These are phyloP conservation scores for Amaranthus palmeri DNA, from an alignment of 148 eudicot genomes.

Conservation along the genomic window DNA sequence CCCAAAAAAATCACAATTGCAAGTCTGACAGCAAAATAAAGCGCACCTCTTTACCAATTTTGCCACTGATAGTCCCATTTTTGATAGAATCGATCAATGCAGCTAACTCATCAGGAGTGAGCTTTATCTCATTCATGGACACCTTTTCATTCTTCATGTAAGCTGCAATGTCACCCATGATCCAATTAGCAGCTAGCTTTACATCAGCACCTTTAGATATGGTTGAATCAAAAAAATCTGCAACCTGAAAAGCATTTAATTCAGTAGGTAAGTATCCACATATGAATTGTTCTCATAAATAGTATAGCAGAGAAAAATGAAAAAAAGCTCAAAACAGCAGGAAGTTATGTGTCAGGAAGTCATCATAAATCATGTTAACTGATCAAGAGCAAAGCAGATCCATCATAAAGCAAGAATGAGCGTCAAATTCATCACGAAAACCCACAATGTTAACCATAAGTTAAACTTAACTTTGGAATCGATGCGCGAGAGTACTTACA, in stretches of 20 bases:
- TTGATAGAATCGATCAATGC: constrained; percentile 79
- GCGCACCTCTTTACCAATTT: constrained; percentile 90
- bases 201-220: constrained; percentile 66
- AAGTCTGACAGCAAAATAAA: neutral
- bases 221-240: constrained; percentile 84
- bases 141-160: constrained; percentile 80
- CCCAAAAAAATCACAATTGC: neutral
- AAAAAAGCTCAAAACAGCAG: neutral
- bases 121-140: constrained; percentile 66
- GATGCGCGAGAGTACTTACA: constrained; percentile 42
- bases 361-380: neutral
- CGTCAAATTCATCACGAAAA: neutral
- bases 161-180: constrained; percentile 96
- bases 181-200: constrained; percentile 95
- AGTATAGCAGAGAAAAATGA: neutral
- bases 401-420: constrained; percentile 5
- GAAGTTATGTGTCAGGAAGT: neutral
- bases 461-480: neutral
- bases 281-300: neutral
- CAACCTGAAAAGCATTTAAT: constrained; percentile 50
- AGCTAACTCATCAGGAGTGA: constrained; percentile 71
- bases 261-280: neutral
- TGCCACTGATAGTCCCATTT: constrained; percentile 86
- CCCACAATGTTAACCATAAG: neutral
- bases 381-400: neutral